phyloP scores from a whole-genome alignment of 768 basidiomycete species.

The Leccinum longicurvipes region DNA sequence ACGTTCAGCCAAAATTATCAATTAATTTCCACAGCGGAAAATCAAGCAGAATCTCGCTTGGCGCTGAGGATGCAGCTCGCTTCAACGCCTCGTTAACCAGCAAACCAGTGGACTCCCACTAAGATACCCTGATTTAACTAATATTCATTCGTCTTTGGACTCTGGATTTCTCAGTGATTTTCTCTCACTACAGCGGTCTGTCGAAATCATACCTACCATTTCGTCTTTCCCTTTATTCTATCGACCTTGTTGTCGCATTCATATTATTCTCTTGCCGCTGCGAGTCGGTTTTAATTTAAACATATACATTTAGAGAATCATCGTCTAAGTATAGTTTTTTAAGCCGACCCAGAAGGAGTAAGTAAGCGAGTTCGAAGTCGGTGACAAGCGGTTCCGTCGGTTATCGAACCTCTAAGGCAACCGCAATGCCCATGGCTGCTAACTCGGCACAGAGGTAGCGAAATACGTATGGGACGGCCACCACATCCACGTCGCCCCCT shows the following conservation, averaged over 20 bases:
- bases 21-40: not conserved
- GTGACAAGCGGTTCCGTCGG: not conserved
- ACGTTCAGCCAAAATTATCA: not conserved
- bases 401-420: constrained; percentile 74
- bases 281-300: constrained; percentile 12
- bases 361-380: not conserved
- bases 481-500: constrained; percentile 87
- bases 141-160: not conserved
- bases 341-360: not conserved
- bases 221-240: constrained; percentile 13
- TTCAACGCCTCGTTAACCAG: not conserved
- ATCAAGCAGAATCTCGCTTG: not conserved
- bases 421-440: constrained; percentile 96
- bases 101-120: constrained; percentile 4
- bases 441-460: constrained; percentile 92
- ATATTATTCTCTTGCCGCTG: constrained; percentile 12
- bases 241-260: constrained; percentile 9
- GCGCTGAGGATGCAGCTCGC: not conserved
- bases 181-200: constrained; percentile 8
- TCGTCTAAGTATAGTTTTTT: not conserved
- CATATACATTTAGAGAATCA: constrained; percentile 12
- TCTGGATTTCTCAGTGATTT: constrained; percentile 7
- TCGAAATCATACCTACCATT: constrained; percentile 13
- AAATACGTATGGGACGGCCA: constrained; percentile 95
- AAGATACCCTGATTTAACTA: constrained; percentile 12